Base-by-base conservation (phyloP, 2,329 filamentous ascomycete species). In the Trichophyton schoenleinii region DNA sequence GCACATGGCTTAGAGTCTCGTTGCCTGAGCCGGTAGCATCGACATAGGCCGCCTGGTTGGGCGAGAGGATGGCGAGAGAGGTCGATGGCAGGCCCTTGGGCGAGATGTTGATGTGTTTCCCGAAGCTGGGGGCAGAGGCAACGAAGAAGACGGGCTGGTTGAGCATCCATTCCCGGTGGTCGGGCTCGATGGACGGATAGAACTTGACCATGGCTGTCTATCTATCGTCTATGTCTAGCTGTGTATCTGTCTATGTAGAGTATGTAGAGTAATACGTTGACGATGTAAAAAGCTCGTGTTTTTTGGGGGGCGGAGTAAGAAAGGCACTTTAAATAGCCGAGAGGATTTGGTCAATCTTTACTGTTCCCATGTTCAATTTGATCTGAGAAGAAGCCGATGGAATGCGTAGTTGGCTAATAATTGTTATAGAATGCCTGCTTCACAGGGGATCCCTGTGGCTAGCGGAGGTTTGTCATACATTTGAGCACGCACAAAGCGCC, bases 91-190 rank as follows among this genome's bases (percentile, higher is more conserved):
- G 79, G 57, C 88, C 87, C 72, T 91, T 90, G 57, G 88, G 87
- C 0, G 87, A 91, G 61, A 90, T 75, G 68, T 91, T 91, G 76
- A 91, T 78, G 74, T 91, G 87, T 1, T 76, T 73, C 20, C 82
- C 85, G n/a, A 80, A 79, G 28, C 84, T 79, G 0, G 87, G 87
- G 0, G 88, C 87, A 13, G 86, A 88, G 46, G 83, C 86, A 9
- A 87, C 85, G 77, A 87, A 91, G 79, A 91, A 91, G 67, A 91
- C 75, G 61, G 85, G 82, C 67, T 91, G 88, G 9, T 77, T 72
- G 57, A 84, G 77, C 58, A 85, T 81, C 86, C 87, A 91, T 46
- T 78, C 73, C 61, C 79, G 76, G 38, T 88, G 79, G 34, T 84
- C 76, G 5, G 77, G 70, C 2, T 78, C 71, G 63, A 88, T 78